Conservation (phyloP, 1,284 basidiomycete species). For the Cryptococcus sp. region DNA sequence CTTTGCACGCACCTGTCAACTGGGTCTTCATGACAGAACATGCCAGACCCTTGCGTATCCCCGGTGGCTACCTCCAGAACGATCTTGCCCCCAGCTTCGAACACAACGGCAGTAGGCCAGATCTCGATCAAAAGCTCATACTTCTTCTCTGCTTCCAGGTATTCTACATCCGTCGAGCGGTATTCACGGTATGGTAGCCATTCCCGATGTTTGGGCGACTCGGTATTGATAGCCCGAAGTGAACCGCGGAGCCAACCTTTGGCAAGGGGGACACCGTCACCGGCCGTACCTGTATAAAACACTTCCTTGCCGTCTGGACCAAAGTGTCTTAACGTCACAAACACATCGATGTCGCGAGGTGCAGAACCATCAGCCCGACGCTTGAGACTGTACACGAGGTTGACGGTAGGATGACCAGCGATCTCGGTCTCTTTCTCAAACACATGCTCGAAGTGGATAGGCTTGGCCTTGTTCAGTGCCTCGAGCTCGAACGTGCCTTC, state of each 20-base stretch:
- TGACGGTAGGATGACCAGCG: slow-evolving; percentile 41
- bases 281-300: slow-evolving; percentile 47
- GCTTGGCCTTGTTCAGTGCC: slow-evolving; percentile 22
- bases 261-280: slow-evolving; percentile 42
- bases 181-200: slow-evolving; percentile 43
- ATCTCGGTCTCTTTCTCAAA: slow-evolving; percentile 44
- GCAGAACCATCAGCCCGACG: slow-evolving; percentile 22
- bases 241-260: slow-evolving; percentile 50
- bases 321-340: slow-evolving; percentile 46
- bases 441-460: slow-evolving; percentile 26
- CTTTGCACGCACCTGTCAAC: background rate
- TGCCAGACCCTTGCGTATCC: slow-evolving; percentile 27
- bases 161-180: slow-evolving; percentile 30
- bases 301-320: slow-evolving; percentile 44
- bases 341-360: slow-evolving; percentile 47
- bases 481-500: slow-evolving; percentile 15
- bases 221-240: slow-evolving; percentile 34
- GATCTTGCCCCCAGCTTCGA: slow-evolving; percentile 34
- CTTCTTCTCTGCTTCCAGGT: slow-evolving; percentile 26
- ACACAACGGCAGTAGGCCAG: slow-evolving; percentile 47
- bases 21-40: slow-evolving; percentile 24
- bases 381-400: slow-evolving; percentile 30
- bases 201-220: slow-evolving; percentile 29
- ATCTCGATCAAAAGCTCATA: slow-evolving; percentile 43
- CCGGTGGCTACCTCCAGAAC: slow-evolving; percentile 34